phyloP scores from a whole-genome alignment of 2,329 filamentous ascomycete genomes.

The Alternaria ventricosa region DNA sequence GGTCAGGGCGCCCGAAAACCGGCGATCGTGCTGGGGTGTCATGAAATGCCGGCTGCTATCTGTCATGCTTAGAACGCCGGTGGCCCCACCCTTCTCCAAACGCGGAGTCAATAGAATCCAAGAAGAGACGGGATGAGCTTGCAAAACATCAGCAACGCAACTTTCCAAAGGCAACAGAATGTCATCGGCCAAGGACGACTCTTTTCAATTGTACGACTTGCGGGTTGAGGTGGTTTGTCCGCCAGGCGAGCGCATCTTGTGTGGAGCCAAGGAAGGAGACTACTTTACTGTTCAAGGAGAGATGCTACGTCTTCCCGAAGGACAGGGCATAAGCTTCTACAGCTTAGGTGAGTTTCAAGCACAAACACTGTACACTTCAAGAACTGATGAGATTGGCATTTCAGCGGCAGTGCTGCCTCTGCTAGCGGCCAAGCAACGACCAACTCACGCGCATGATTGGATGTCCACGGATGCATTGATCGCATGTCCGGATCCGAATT shows the following conservation, averaged over 20 bases:
- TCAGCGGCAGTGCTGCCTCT: constrained; percentile 11
- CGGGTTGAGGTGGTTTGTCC: constrained; percentile 15
- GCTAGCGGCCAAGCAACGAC: constrained; percentile 13
- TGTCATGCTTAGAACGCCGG: background rate
- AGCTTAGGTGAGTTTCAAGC: constrained; percentile 5
- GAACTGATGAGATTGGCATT: background rate
- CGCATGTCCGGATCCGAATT: constrained; percentile 17
- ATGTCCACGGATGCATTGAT: constrained; percentile 19
- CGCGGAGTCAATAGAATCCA: background rate
- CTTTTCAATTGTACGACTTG: constrained; percentile 14
- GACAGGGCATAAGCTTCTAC: constrained; percentile 15
- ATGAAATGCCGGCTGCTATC: background rate
- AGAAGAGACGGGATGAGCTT: background rate
- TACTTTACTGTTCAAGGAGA: constrained; percentile 14
- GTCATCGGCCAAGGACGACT: constrained; percentile 4
- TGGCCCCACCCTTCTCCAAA: background rate
- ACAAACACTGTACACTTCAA: background rate
- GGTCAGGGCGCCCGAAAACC: background rate
- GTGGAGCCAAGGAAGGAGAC: constrained; percentile 13
- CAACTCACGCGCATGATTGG: constrained; percentile 17
- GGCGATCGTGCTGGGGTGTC: background rate
- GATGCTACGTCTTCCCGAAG: constrained; percentile 14
- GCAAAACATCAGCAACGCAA: background rate
- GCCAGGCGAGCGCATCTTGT: constrained; percentile 12
- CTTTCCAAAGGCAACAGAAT: background rate